Conservation (phyloP, 129 eudicot genomes). For the Tanacetum coccineum region DNA sequence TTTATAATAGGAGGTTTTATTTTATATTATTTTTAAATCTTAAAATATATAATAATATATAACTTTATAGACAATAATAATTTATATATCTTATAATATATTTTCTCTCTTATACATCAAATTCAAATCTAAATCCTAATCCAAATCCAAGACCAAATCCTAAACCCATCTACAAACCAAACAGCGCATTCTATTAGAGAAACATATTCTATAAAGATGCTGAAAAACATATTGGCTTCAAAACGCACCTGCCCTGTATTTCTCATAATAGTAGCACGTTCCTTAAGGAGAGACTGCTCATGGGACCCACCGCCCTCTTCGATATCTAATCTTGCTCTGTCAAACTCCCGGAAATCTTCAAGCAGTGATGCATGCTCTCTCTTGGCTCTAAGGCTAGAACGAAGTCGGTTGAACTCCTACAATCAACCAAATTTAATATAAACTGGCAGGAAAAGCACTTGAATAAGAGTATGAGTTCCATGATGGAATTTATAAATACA, state of each 20-base stretch:
- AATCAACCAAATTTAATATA: constrained; percentile 17
- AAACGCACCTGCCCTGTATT: constrained; percentile 76
- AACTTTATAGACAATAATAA: too few relatives aligned
- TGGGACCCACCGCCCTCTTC: constrained; percentile 81
- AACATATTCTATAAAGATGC: constrained; percentile 4
- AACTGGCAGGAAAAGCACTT: not conserved
- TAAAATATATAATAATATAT: too few relatives aligned
- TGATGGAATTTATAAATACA: not conserved
- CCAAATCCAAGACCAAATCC: too few relatives aligned
- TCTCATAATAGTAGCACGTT: constrained; percentile 72
- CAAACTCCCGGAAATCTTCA: constrained; percentile 91
- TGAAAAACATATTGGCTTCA: not conserved
- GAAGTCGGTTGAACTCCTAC: constrained; percentile 81
- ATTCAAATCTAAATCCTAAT: too few relatives aligned
- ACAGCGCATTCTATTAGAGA: too few relatives aligned
- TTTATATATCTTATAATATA: too few relatives aligned
- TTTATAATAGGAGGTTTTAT: too few relatives aligned
- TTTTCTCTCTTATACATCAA: too few relatives aligned
- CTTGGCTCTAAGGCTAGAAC: constrained; percentile 88
- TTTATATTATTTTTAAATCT: too few relatives aligned
- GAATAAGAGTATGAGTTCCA: not conserved
- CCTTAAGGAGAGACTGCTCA: constrained; percentile 82
- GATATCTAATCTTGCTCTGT: constrained; percentile 75
- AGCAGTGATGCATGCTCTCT: constrained; percentile 97
- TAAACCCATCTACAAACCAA: too few relatives aligned